These are phyloP conservation scores for Linnemannia schmuckeri DNA, from an alignment of 192 early-diverging fungal species.

Conservation along the genomic window DNA sequence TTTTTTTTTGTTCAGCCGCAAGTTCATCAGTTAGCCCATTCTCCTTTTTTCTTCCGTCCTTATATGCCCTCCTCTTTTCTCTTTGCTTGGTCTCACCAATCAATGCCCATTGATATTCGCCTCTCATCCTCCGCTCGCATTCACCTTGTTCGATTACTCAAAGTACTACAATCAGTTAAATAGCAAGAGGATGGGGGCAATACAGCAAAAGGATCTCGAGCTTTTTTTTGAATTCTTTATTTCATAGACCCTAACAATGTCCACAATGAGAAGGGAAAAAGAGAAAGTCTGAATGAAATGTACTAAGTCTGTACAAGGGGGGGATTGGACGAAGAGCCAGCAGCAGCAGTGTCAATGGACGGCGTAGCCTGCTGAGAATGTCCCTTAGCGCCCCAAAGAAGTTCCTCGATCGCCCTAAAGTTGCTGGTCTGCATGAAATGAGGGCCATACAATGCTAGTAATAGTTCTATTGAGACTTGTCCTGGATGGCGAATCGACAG, in stretches of 20 bases:
- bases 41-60: not conserved
- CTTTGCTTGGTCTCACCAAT: too few relatives aligned
- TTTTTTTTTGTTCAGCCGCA: not conserved
- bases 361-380: slow-evolving; percentile 1
- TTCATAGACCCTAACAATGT: not conserved
- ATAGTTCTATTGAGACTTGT: slow-evolving; percentile 48
- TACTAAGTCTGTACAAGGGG: not conserved
- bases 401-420: slow-evolving; percentile 46
- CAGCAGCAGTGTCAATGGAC: not conserved
- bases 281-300: not conserved
- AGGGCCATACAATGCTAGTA: slow-evolving; percentile 44
- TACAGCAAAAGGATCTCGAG: too few relatives aligned
- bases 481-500: slow-evolving; percentile 52
- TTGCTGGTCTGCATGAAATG: slow-evolving; percentile 50
- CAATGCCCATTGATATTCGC: too few relatives aligned
- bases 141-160: too few relatives aligned
- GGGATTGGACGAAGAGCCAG: not conserved
- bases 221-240: too few relatives aligned
- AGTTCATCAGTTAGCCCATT: not conserved
- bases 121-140: too few relatives aligned
- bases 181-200: too few relatives aligned
- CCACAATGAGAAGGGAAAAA: not conserved
- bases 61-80: not conserved
- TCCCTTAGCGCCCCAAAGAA: slow-evolving; percentile 30
- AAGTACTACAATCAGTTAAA: too few relatives aligned